These are phyloP conservation scores for cucumber (Cucumis sativus) DNA, from an alignment of 306 rosid species.

Conservation along the genomic window DNA sequence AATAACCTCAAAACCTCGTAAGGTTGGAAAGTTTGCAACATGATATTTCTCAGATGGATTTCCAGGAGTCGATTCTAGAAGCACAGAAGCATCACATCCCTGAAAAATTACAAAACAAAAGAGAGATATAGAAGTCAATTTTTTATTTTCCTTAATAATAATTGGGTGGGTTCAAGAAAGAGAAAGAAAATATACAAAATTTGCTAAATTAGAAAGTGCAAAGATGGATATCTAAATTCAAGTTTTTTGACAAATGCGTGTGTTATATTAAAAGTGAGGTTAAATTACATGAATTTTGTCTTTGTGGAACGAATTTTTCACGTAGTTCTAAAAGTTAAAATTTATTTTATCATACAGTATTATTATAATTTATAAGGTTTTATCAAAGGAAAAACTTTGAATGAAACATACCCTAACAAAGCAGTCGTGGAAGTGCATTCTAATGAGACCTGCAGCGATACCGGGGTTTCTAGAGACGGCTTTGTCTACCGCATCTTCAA, in stretches of 20 bases:
- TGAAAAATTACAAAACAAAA: background rate
- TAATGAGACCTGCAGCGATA: constrained; percentile 26
- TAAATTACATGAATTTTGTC: no score
- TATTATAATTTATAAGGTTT: no score
- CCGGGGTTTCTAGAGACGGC: constrained; percentile 22
- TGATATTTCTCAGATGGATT: constrained; percentile 21
- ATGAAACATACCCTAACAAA: constrained; percentile 22
- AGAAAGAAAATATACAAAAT: no score
- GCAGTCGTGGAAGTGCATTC: constrained; percentile 36
- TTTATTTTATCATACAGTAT: no score
- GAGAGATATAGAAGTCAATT: background rate
- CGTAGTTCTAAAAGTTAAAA: no score
- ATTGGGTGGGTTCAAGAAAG: no score
- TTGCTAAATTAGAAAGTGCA: no score
- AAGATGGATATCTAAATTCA: no score
- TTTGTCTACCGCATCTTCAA: constrained; percentile 16
- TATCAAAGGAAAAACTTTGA: background rate
- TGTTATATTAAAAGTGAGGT: no score
- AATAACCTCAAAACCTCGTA: constrained; percentile 25
- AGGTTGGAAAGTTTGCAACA: constrained; percentile 21
- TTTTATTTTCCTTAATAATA: no score
- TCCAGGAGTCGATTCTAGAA: constrained; percentile 21
- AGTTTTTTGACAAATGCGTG: no score
- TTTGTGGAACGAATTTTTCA: no score
- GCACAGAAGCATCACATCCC: constrained; percentile 29